Percentiles rank a stretch among this genome's conserved stretches.
These are phyloP conservation scores for Coemansia asiatica DNA, from an alignment of 192 early-diverging fungal genomes.

Conservation along the genomic window DNA sequence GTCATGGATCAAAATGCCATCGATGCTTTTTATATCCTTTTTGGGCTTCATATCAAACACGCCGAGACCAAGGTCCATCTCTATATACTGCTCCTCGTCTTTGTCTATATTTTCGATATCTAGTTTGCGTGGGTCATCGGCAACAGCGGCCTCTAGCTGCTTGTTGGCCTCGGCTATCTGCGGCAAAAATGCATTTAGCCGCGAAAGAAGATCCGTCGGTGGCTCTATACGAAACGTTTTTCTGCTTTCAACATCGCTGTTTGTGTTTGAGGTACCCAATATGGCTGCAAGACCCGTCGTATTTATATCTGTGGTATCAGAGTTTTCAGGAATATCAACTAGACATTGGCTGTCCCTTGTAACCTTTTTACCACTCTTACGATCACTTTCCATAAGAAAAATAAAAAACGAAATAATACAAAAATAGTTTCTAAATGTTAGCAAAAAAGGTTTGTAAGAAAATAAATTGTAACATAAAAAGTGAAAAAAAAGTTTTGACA, in stretches of 20 bases:
- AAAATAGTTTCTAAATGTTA: neutral
- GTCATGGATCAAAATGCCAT: constrained; percentile 21
- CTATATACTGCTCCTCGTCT: constrained; percentile 42
- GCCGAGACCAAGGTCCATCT: constrained; percentile 52
- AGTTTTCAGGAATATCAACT: neutral
- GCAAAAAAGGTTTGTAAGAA: neutral
- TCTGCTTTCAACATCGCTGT: neutral
- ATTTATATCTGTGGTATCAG: neutral
- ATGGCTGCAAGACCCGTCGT: neutral
- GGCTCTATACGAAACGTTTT: constrained; percentile 49
- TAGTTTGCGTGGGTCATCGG: constrained; percentile 31
- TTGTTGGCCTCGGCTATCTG: constrained; percentile 53
- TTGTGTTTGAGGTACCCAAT: neutral
- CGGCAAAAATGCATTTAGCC: constrained; percentile 42
- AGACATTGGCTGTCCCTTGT: neutral
- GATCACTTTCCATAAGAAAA: neutral
- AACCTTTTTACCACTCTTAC: neutral
- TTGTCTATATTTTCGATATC: constrained; percentile 49
- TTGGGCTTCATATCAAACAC: constrained; percentile 54
- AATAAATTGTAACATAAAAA: neutral
- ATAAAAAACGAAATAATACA: neutral
- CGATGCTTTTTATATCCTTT: constrained; percentile 3
- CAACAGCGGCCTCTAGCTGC: constrained; percentile 29
- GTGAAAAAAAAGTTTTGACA: neutral
- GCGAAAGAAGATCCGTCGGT: constrained; percentile 42